Percentiles rank a stretch among this genome's conserved stretches.
phyloP scores from a whole-genome alignment of 192 early-diverging fungal genomes.

The Coemansia pectinata region DNA sequence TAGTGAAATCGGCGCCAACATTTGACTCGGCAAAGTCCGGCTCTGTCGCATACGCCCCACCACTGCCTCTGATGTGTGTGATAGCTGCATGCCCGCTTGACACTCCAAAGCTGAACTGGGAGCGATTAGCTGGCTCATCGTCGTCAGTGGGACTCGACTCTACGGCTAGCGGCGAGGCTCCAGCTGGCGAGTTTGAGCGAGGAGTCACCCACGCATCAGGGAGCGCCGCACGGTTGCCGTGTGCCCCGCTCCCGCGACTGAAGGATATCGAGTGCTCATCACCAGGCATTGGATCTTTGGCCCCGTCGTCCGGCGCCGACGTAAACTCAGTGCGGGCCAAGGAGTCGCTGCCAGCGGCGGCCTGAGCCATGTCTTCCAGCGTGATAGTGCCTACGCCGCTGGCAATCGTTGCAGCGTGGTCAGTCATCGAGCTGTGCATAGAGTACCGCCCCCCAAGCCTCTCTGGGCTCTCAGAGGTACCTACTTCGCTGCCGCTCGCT shows the following conservation, averaged over 20 bases:
- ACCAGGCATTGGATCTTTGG: background rate
- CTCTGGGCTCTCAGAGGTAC: background rate
- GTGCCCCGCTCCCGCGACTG: background rate
- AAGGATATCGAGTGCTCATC: background rate
- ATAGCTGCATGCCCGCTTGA: background rate
- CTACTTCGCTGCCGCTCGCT: background rate
- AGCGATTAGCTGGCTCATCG: background rate
- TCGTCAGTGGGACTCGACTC: background rate
- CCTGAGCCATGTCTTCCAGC: conserved; percentile 32
- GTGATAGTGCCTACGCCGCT: conserved; percentile 37
- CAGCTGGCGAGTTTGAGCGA: background rate
- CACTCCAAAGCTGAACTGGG: background rate
- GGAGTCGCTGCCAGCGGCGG: background rate
- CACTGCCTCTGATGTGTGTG: background rate
- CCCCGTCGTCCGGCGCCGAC: background rate
- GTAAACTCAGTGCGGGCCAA: background rate
- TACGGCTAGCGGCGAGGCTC: background rate
- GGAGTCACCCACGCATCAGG: conserved; percentile 4
- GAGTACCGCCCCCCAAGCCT: background rate
- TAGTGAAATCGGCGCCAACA: background rate
- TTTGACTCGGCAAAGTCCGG: background rate
- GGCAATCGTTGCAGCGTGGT: conserved; percentile 10
- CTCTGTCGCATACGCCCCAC: background rate
- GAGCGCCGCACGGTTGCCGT: background rate
- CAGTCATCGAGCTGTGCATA: conserved; percentile 6